A percentile compares a stretch with the other conserved stretches of the same genome.
These are phyloP conservation scores for Artemisia tridentata DNA, from an alignment of 129 eudicot genomes.

Conservation along the genomic window DNA sequence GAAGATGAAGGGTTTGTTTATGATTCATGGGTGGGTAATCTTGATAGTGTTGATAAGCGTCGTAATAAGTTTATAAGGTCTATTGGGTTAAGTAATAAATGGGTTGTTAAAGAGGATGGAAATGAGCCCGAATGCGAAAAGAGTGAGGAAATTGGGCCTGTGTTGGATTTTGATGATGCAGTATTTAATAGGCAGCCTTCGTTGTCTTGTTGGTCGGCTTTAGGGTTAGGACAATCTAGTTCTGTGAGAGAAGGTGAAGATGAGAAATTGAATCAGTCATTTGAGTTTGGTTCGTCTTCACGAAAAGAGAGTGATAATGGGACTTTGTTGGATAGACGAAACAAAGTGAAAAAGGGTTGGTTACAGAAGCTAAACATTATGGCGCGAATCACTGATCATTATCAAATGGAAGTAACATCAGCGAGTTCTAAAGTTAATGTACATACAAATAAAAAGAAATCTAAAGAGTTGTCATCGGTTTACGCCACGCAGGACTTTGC, in stretches of 20 bases:
- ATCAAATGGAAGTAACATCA: slow-evolving; percentile 19
- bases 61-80: slow-evolving; percentile 52
- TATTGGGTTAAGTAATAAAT: slow-evolving; percentile 46
- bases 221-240: slow-evolving; percentile 29
- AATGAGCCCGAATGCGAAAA: slow-evolving; percentile 32
- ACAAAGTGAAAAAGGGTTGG: slow-evolving; percentile 57
- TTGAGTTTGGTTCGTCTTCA: slow-evolving; percentile 51
- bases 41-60: slow-evolving; percentile 61
- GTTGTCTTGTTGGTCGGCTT: slow-evolving; percentile 32
- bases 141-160: too few relatives aligned
- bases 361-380: slow-evolving; percentile 45
- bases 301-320: slow-evolving; percentile 31
- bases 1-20: slow-evolving; percentile 42
- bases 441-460: slow-evolving; percentile 41
- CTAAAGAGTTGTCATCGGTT: slow-evolving; percentile 70
- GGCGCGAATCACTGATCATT: slow-evolving; percentile 35
- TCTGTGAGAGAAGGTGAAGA: slow-evolving; percentile 37
- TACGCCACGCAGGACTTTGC: slow-evolving; percentile 61
- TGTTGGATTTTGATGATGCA: slow-evolving; percentile 30
- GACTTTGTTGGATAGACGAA: slow-evolving; percentile 32
- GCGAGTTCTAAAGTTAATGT: slow-evolving; percentile 32
- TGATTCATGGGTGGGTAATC: slow-evolving; percentile 51
- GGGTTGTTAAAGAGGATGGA: slow-evolving; percentile 35
- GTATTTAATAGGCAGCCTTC: slow-evolving; percentile 40
- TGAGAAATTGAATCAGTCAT: slow-evolving; percentile 33